phyloP scores from a whole-genome alignment of 257 asterid genomes.

The Forsythia suspensa region DNA sequence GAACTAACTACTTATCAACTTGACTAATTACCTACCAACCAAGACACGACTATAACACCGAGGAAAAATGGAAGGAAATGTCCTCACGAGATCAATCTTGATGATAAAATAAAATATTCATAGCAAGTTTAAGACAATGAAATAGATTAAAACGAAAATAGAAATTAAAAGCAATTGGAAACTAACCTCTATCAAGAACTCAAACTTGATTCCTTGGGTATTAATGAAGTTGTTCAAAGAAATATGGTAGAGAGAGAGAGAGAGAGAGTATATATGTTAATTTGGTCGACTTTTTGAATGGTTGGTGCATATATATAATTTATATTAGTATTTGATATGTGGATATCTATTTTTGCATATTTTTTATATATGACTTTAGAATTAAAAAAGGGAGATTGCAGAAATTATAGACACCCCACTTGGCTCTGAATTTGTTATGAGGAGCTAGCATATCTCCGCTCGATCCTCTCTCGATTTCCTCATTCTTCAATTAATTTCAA shows the following conservation, averaged over 20 bases:
- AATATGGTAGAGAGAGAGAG: not conserved
- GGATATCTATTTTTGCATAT: not conserved
- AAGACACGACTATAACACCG: not conserved
- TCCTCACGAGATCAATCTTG: not conserved
- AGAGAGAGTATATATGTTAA: not conserved
- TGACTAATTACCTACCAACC: not conserved
- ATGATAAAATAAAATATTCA: not conserved
- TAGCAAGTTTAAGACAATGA: not conserved
- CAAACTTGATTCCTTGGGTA: not conserved
- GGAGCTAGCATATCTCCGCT: slow-evolving; percentile 29
- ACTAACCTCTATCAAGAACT: slow-evolving; percentile 14
- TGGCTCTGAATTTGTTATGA: slow-evolving; percentile 6
- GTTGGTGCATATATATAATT: not conserved
- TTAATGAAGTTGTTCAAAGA: not conserved
- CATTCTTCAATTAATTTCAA: slow-evolving; percentile 23
- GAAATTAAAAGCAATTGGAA: not conserved
- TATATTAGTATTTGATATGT: not conserved
- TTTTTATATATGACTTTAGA: not conserved
- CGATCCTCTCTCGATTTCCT: slow-evolving; percentile 30
- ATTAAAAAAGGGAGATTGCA: not conserved
- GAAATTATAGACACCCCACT: slow-evolving; percentile 13
- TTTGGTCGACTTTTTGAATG: not conserved
- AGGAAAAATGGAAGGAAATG: not conserved
- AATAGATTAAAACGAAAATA: not conserved
- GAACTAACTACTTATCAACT: not conserved